These are phyloP conservation scores for Fusarium chlamydosporum DNA, from an alignment of 2,329 filamentous ascomycete species.

Conservation along the genomic window DNA sequence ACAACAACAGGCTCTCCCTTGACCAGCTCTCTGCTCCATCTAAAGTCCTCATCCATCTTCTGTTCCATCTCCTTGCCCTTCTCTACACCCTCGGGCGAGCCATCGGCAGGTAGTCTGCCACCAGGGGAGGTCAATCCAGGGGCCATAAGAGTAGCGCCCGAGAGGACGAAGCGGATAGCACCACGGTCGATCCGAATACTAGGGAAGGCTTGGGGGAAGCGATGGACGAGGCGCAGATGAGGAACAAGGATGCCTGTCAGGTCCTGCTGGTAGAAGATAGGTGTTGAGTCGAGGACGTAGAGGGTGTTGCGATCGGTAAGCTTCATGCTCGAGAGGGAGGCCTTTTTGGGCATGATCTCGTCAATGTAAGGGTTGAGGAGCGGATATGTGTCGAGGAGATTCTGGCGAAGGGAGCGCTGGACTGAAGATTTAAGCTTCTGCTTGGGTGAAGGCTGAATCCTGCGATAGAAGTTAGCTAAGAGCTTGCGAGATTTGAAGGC, in stretches of 20 bases:
- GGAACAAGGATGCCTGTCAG: slow-evolving; percentile 82
- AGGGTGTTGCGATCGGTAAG: slow-evolving; percentile 91
- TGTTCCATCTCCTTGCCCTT: slow-evolving; percentile 62
- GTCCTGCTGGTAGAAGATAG: slow-evolving; percentile 92
- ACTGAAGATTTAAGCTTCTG: slow-evolving; percentile 98
- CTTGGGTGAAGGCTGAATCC: slow-evolving; percentile 79
- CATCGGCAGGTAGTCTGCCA: slow-evolving; percentile 78
- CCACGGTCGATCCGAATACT: slow-evolving; percentile 92
- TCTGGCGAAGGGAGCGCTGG: slow-evolving; percentile 86
- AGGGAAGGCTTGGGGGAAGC: slow-evolving; percentile 87
- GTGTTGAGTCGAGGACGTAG: slow-evolving; percentile 82
- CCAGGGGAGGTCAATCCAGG: slow-evolving; percentile 89
- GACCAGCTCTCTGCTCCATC: slow-evolving; percentile 76
- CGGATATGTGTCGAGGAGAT: slow-evolving; percentile 87
- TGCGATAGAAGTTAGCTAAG: slow-evolving; percentile 59
- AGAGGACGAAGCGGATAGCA: slow-evolving; percentile 95
- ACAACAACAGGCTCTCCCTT: slow-evolving; percentile 90
- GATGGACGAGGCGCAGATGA: slow-evolving; percentile 89
- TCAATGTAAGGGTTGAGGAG: slow-evolving; percentile 90
- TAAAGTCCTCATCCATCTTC: slow-evolving; percentile 63
- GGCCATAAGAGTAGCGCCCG: slow-evolving; percentile 94
- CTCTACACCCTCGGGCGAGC: slow-evolving; percentile 51
- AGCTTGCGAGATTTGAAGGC: slow-evolving; percentile 10
- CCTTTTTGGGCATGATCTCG: slow-evolving; percentile 94
- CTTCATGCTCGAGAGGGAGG: slow-evolving; percentile 90